Conservation (phyloP, 495 filamentous ascomycete genomes). For the Saxophila tyrrhenica region DNA sequence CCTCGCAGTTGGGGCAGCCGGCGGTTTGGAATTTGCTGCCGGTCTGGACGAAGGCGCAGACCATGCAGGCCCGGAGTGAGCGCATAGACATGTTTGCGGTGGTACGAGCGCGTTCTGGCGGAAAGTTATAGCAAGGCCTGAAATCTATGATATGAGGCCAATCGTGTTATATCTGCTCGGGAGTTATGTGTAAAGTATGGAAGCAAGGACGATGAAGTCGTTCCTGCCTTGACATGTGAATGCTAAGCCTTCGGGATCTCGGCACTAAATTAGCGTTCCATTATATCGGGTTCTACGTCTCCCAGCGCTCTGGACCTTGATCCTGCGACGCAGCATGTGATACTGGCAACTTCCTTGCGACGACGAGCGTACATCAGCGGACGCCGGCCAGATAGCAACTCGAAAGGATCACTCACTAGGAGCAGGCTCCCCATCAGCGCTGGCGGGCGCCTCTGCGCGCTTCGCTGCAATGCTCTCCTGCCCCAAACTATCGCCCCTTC, state of each 20-base stretch:
- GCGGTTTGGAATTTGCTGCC: slow-evolving; percentile 11
- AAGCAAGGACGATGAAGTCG: no score
- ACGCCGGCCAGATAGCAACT: no score
- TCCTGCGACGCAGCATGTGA: neutral
- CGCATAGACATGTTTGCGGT: slow-evolving; percentile 38
- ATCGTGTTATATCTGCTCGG: no score
- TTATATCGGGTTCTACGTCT: neutral
- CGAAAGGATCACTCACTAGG: neutral
- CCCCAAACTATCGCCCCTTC: slow-evolving; percentile 42
- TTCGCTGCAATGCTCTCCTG: neutral
- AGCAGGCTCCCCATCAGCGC: neutral
- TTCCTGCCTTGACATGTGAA: no score
- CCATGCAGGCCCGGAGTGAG: slow-evolving; percentile 92
- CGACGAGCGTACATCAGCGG: no score
- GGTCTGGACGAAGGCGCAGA: slow-evolving; percentile 79
- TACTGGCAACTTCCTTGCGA: neutral
- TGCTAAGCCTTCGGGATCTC: no score
- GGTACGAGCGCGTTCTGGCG: no score
- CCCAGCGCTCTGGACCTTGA: no score
- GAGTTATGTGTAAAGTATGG: no score
- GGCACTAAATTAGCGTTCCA: neutral
- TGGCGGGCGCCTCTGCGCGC: neutral
- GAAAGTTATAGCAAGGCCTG: no score
- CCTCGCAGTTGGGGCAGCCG: slow-evolving; percentile 94
- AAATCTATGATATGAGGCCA: no score